phyloP scores from a whole-genome alignment of 1,284 basidiomycete genomes.

The Phylloporus sp. region DNA sequence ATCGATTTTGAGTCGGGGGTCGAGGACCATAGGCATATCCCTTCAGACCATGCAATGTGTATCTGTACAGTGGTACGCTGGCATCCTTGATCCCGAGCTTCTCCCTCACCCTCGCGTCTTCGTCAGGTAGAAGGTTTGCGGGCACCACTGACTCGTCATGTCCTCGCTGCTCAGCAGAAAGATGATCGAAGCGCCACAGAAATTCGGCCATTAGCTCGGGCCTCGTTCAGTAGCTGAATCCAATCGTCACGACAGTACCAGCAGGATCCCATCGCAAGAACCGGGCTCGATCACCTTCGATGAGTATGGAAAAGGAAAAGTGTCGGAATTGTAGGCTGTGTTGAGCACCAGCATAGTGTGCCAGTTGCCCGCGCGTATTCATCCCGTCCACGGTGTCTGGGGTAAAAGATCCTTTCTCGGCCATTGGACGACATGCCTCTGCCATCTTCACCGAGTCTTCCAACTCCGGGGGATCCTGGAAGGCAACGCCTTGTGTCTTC shows the following conservation, averaged over 20 bases:
- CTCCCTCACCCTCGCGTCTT: background rate
- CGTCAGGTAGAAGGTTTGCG: background rate
- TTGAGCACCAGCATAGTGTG: constrained; percentile 16
- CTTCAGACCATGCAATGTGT: constrained; percentile 6
- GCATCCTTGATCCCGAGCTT: background rate
- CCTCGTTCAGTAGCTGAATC: constrained; percentile 22
- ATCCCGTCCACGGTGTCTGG: background rate
- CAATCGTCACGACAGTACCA: constrained; percentile 25
- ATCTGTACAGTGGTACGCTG: background rate
- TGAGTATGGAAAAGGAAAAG: constrained; percentile 25
- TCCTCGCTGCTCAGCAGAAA: constrained; percentile 6
- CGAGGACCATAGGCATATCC: background rate
- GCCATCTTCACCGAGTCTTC: background rate
- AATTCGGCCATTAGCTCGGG: constrained; percentile 25
- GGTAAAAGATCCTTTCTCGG: background rate
- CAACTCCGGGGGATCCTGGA: background rate
- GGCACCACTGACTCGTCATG: constrained; percentile 10
- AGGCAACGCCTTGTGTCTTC: background rate
- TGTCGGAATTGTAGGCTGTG: constrained; percentile 23
- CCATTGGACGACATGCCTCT: background rate
- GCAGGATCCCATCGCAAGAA: constrained; percentile 36
- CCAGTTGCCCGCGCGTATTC: background rate
- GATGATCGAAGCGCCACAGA: constrained; percentile 21
- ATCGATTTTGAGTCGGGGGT: background rate
- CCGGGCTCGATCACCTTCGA: constrained; percentile 21